phyloP scores from a whole-genome alignment of 768 basidiomycete species.

The Serendipita sp. region DNA sequence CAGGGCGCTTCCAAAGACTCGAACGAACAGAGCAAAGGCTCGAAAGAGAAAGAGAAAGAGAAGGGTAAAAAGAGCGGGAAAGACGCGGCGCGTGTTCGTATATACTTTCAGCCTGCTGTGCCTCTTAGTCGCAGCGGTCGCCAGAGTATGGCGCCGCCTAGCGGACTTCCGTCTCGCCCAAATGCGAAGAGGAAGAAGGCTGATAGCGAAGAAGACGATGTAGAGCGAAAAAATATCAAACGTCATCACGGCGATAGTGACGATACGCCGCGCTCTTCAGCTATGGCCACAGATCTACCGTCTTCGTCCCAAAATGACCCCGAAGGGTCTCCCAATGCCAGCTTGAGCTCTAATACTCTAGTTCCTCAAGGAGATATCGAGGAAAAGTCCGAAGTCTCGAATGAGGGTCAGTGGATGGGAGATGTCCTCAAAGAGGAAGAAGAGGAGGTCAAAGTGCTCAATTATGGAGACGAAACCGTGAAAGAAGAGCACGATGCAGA shows the following conservation, averaged over 20 bases:
- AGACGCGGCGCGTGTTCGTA: constrained; percentile 53
- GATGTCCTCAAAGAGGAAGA: not conserved
- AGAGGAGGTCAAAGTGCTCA: not conserved
- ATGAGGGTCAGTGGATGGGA: not conserved
- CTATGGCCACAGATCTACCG: not conserved
- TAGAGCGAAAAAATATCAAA: constrained; percentile 4
- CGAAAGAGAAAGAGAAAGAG: not conserved
- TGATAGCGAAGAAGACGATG: constrained; percentile 7
- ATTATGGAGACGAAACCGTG: not conserved
- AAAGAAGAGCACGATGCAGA: constrained; percentile 8
- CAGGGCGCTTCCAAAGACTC: not conserved
- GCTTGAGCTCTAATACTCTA: not conserved
- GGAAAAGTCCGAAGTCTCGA: not conserved
- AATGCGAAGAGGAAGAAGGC: constrained; percentile 2
- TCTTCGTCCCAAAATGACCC: not conserved
- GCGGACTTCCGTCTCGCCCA: not conserved
- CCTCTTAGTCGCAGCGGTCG: not conserved
- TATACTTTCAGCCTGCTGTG: constrained; percentile 57
- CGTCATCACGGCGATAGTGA: not conserved
- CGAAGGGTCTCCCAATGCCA: not conserved
- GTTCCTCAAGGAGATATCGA: not conserved
- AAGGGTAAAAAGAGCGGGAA: constrained; percentile 2
- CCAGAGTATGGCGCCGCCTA: not conserved
- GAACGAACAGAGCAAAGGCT: not conserved
- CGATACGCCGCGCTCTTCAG: not conserved